Percentiles rank a stretch among this genome's conserved stretches.
Conservation (phyloP, 163 green algal genomes). For the Chlamydomonas reinhardtii region DNA sequence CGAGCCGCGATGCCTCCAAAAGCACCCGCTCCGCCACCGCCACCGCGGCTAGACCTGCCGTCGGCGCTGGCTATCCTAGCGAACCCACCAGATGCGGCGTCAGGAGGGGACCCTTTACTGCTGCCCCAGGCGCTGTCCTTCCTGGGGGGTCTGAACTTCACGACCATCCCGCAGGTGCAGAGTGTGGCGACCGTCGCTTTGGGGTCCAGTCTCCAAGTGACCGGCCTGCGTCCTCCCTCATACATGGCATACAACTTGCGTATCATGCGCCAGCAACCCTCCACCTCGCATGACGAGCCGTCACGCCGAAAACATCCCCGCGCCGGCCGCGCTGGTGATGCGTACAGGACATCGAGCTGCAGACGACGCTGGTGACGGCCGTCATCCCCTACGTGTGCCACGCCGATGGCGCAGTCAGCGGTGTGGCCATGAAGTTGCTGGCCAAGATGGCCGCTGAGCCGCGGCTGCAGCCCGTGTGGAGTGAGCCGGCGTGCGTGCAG, state of each 20-base stretch:
- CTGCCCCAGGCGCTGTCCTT: conserved; percentile 17
- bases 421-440: conserved; percentile 12
- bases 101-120: neutral
- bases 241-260: too few relatives aligned
- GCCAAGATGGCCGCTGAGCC: neutral
- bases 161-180: too few relatives aligned
- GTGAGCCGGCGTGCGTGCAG: conserved; percentile 1
- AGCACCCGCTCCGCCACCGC: neutral
- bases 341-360: neutral
- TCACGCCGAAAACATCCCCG: too few relatives aligned
- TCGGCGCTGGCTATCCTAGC: conserved; percentile 4
- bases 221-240: too few relatives aligned
- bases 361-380: neutral
- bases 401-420: neutral
- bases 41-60: neutral
- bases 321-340: too few relatives aligned
- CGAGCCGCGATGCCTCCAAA: conserved; percentile 19
- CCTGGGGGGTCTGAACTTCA: neutral
- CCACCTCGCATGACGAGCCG: too few relatives aligned
- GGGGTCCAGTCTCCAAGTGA: too few relatives aligned
- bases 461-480: too few relatives aligned
- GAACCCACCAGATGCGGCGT: neutral
- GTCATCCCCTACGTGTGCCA: neutral
- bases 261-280: too few relatives aligned
- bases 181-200: too few relatives aligned